Evolutionary conservation across 345 rosid genomes (phyloP), one percentile per base, ranked within the genome.

Genomic region (Firmiana major): DNA sequence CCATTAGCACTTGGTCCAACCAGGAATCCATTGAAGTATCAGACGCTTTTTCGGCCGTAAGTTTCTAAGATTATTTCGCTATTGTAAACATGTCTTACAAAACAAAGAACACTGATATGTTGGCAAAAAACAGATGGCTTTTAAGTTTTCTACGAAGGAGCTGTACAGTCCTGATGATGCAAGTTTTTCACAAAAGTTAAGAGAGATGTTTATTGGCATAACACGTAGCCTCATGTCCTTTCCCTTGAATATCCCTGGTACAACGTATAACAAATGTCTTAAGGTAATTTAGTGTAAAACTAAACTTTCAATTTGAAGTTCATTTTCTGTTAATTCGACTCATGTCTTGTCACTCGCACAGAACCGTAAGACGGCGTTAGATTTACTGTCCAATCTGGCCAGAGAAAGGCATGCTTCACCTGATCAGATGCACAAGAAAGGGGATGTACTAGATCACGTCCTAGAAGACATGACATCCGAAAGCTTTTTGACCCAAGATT

Each of bases 161-260:
- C 8, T 81, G 1, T 77, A 79, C 42, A 63, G 87, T 22, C 79
- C 55, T 28, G 84, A 87, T 40, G 31, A 55, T 8, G 71, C 48
- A 11, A 77, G 34, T 9, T 75, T 71, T 6, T 21, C 48, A 6
- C 9, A 43, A 22, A 74, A 76, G 26, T 22, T 78, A 40, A 76
- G 78, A 12, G 83, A 82, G 3, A 72, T 8, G 31, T 84, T 63
- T 53, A 51, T 28, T 0, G 21, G n/a, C 13, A 6, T 86, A 11
- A 1, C 43, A 3, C 0, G 28, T 12, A 77, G 80, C 10, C 73
- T 80, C 22, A 19, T 84, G 73, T 80, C 87, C 40, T 74, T 86
- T 55, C 87, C 89, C 7, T 10, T 81, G 58, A 81, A 86, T 43
- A 43, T 84, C 13, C 86, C 84, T 24, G 86, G 87, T 38, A 86